phyloP scores from a whole-genome alignment of 805 yeast genomes.

The Wickerhamomyces kurtzmanii region DNA sequence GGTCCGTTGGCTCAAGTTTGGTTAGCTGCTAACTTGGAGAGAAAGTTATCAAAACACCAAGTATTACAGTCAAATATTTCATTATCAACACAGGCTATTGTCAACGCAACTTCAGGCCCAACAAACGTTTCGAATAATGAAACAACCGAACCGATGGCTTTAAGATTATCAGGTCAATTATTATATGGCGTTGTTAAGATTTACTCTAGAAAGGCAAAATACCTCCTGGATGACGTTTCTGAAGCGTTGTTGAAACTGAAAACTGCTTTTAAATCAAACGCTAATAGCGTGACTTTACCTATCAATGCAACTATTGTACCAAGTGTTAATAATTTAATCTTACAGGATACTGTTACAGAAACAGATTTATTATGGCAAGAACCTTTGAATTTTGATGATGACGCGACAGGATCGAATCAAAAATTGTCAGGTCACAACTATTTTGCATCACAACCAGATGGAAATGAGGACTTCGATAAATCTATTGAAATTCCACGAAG shows the following conservation, averaged over 20 bases:
- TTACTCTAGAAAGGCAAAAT: conserved; percentile 77
- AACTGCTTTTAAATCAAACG: conserved; percentile 43
- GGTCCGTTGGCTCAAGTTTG: conserved; percentile 88
- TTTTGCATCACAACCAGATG: conserved; percentile 1
- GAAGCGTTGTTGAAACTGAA: conserved; percentile 67
- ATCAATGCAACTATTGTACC: conserved; percentile 51
- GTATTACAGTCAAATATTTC: conserved; percentile 61
- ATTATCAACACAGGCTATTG: conserved; percentile 58
- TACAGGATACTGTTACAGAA: conserved; percentile 74
- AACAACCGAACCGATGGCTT: conserved; percentile 51
- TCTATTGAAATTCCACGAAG: conserved; percentile 66
- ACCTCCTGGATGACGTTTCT: conserved; percentile 72
- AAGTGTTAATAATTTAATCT: conserved; percentile 46
- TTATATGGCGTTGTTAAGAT: conserved; percentile 81
- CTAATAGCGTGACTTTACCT: conserved; percentile 43
- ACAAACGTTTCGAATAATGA: conserved; percentile 8
- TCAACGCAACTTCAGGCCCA: conserved; percentile 25
- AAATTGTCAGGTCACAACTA: conserved; percentile 1
- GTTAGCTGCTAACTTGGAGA: conserved; percentile 87
- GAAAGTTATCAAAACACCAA: conserved; percentile 63
- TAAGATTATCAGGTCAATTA: conserved; percentile 78
- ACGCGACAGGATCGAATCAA: conserved; percentile 6
- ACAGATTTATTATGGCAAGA: conserved; percentile 64
- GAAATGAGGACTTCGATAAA: conserved; percentile 28
- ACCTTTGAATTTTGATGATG: conserved; percentile 29